phyloP scores from a whole-genome alignment of 2,329 filamentous ascomycete species.

The Botrytis medusae region DNA sequence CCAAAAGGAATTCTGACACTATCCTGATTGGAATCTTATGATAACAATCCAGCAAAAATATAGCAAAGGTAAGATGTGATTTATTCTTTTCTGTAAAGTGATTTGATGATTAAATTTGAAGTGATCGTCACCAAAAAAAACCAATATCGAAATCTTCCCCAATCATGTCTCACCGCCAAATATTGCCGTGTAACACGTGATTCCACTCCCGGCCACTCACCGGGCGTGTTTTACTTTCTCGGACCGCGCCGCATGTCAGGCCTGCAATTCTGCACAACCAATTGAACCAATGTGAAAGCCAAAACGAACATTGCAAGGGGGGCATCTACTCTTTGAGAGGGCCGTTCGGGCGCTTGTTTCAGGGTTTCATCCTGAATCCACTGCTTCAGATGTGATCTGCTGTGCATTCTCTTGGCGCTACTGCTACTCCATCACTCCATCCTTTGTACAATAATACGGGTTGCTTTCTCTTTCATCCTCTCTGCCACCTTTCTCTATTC shows the following conservation, averaged over 20 bases:
- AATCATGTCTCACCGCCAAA: background rate
- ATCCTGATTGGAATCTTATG: background rate
- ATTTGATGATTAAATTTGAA: constrained; percentile 4
- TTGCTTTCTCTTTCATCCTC: constrained; percentile 13
- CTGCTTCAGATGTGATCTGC: constrained; percentile 22
- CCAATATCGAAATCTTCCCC: constrained; percentile 8
- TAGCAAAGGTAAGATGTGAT: background rate
- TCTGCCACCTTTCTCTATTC: background rate
- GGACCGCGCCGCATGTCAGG: background rate
- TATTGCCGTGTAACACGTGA: constrained; percentile 1
- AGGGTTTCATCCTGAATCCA: constrained; percentile 15
- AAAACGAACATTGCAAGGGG: background rate
- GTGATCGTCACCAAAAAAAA: background rate
- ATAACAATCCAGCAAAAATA: background rate
- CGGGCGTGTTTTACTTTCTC: constrained; percentile 14
- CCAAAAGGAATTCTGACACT: background rate
- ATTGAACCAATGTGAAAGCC: constrained; percentile 13
- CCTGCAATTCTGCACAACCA: background rate
- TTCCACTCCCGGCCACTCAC: background rate
- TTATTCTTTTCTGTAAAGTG: background rate
- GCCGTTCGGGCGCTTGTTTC: constrained; percentile 21
- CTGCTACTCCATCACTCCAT: constrained; percentile 1
- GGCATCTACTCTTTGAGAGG: constrained; percentile 2
- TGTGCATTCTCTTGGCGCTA: constrained; percentile 19
- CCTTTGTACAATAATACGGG: constrained; percentile 14